These are phyloP conservation scores for Exophiala xenobiotica DNA, from an alignment of 2,329 filamentous ascomycete genomes.

Conservation along the genomic window DNA sequence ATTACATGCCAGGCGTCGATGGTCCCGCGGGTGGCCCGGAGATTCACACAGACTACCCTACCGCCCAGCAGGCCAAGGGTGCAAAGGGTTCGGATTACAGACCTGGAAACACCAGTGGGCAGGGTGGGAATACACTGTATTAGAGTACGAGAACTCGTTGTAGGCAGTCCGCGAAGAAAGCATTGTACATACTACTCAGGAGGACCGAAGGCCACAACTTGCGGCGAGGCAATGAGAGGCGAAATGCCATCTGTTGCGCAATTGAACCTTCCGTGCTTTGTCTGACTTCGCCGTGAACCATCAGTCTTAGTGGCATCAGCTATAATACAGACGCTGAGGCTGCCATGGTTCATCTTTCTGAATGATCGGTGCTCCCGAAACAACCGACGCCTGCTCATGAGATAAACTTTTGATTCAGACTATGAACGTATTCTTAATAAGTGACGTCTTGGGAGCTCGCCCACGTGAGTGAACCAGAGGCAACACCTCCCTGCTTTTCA, in stretches of 20 bases:
- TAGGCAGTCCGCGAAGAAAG: background rate
- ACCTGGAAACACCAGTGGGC: constrained; percentile 29
- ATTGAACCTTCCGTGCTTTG: background rate
- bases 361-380: background rate
- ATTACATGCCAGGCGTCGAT: constrained; percentile 48
- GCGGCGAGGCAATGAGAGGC: background rate
- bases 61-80: constrained; percentile 28
- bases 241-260: background rate
- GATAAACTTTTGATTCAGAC: background rate
- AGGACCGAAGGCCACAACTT: background rate
- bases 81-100: constrained; percentile 28
- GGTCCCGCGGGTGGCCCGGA: constrained; percentile 26
- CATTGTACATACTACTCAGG: constrained; percentile 16
- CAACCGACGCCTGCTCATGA: background rate
- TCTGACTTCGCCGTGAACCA: background rate
- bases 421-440: background rate
- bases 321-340: too few species aligned
- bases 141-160: constrained; percentile 4
- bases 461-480: too few species aligned
- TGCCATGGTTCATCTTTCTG: background rate
- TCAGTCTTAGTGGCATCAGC: background rate
- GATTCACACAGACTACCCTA: constrained; percentile 29
- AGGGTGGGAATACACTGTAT: constrained; percentile 25
- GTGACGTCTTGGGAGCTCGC: too few species aligned
- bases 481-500: too few species aligned